Base-by-base conservation (phyloP, 2,329 filamentous ascomycete genomes). In the Calonectria hongkongensis region DNA sequence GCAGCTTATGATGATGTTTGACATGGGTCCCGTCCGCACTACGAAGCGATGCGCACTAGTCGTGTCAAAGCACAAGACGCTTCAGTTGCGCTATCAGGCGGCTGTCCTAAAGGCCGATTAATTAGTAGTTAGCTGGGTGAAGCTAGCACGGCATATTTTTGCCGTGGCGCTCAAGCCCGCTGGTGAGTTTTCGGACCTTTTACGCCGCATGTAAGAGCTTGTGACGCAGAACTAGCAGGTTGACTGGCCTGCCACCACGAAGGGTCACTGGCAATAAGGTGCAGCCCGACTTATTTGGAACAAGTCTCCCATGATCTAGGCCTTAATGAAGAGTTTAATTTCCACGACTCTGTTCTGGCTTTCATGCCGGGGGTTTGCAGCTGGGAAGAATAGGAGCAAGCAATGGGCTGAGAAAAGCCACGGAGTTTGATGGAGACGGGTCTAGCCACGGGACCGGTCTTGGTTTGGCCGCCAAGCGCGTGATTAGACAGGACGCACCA, bases 31-130 rank as follows among this genome's bases (percentile, higher is more conserved):
- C 3, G 68, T 74, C 3, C 78, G 76, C 65, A 79, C 78, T 16
- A 80, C 78, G 6, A 71, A 67, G 10, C 74, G 75, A 13, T 81
- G 79, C 65, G 79, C 67, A 2, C 54, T 81, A 3, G 80, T 75
- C n/a, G 66, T 80, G 2, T 75, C 78, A 21, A 74, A 73, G 48
- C 77, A 79, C 62, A 60, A 78, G 30, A 81, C 79, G 0, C 21
- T 80, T 16, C 79, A 81, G 70, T 82, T 82, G 27, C 77, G 80
- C 36, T 82, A 82, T 47, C 78, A 79, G 28, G 79, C 81, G 25
- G 75, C 78, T 15, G 75, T 60, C 10, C 80, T 81, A 58, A 77
- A 82, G 30, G 67, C 73, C 73, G 78, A 13, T 82, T 74, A 69
- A 73, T 82, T 2, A 21, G 21, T 21, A 39, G 64, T 73, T 7